Conservation (phyloP, 139 green algal species). For the Micractinium conductrix region DNA sequence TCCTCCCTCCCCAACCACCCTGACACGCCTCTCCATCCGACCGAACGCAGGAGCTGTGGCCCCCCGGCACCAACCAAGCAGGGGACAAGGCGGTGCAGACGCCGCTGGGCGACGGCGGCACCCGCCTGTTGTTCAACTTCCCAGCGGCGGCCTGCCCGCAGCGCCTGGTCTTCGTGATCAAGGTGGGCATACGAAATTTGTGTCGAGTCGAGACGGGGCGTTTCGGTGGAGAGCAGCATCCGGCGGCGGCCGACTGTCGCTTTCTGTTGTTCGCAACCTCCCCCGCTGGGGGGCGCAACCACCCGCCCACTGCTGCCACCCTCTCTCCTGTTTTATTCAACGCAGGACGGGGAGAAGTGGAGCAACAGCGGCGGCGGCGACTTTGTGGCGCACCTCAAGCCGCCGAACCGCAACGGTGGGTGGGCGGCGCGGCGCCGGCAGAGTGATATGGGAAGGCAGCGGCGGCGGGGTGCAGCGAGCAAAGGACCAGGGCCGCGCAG, state of each 20-base stretch:
- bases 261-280: too few species aligned
- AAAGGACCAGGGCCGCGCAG: too few species aligned
- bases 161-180: constrained; percentile 76
- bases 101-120: constrained; percentile 46
- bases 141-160: constrained; percentile 51
- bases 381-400: constrained; percentile 69
- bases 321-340: too few species aligned
- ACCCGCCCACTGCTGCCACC: too few species aligned
- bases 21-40: neutral
- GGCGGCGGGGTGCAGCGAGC: too few species aligned
- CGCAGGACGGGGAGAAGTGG: constrained; percentile 75
- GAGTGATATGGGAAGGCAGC: neutral
- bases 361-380: constrained; percentile 62
- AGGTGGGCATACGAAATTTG: too few species aligned
- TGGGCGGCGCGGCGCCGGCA: neutral
- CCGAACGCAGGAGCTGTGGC: constrained; percentile 22
- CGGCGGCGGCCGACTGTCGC: too few species aligned
- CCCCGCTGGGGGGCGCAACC: too few species aligned
- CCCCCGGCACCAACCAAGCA: constrained; percentile 42
- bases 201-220: too few species aligned
- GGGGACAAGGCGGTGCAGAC: constrained; percentile 72
- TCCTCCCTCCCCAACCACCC: neutral
- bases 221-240: too few species aligned
- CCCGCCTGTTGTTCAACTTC: constrained; percentile 53
- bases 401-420: constrained; percentile 43